Evolutionary conservation across 441 rosid species (phyloP), one percentile per base, ranked within the genome.

Genomic region (Gossypium schwendimanii): DNA sequence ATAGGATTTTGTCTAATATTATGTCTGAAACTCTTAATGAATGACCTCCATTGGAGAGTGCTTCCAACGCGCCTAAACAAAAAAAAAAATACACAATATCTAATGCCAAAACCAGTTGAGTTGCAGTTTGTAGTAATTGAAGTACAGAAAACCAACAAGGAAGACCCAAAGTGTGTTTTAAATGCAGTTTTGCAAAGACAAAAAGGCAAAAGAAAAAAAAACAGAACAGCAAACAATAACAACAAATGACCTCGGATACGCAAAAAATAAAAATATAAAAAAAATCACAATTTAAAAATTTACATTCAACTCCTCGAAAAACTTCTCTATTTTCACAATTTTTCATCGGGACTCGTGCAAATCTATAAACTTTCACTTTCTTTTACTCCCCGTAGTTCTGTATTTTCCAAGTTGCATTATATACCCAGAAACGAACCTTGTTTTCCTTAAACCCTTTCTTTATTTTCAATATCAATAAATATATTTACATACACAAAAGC

Each of bases 241-340:
- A 73, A 60, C 76, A 65, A 50, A 77, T 54, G 71, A 66, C 84
- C 73, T 76, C 69, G 78, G 76, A 74, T 73, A 50, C 82, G 80
- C 75, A 75, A 52, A 70, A 17, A 70, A 10, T 0, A 63, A 41
- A 66, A 31, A 5, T 14, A 28, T 18, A n/a, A 39, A 55, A 20
- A 70, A 12, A 24, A 62, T 1, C 7, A 4, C 7, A 26, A 4
- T 2, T 45, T 12, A 21, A 23, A 20, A 66, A 66, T 47, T 24
- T 66, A 66, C 57, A 47, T 24, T 66, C 55, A 59, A 28, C 49
- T 23, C 68, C 77, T 18, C 45, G 62, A 23, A 66, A 33, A 44
- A 3, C 21, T 58, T 55, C 15, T 58, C 39, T 66, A 7, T 39
- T 53, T 74, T 33, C 55, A 59, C 39, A 33, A 33, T 0, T 33